Percentiles rank a stretch among this genome's conserved stretches.
phyloP scores from a whole-genome alignment of 2,329 filamentous ascomycete genomes.

The Chaetomium sp. region DNA sequence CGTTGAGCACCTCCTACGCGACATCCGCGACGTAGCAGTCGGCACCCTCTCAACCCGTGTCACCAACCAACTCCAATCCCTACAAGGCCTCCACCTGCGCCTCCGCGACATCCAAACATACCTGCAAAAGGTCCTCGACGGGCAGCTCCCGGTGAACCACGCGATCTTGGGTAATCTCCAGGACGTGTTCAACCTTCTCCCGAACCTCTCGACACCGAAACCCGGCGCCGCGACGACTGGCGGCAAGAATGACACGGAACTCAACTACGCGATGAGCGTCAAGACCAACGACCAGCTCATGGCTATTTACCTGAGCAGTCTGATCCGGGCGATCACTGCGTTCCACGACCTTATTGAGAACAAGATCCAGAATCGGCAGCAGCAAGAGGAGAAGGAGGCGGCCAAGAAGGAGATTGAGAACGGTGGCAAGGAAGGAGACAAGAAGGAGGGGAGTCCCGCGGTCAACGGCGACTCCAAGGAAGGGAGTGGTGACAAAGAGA shows the following conservation, averaged over 20 bases:
- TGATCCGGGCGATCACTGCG: constrained; percentile 95
- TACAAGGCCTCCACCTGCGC: constrained; percentile 90
- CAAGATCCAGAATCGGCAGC: constrained; percentile 98
- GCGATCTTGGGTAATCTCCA: constrained; percentile 97
- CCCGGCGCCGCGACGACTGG: constrained; percentile 51
- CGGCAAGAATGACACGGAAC: constrained; percentile 64
- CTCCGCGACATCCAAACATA: constrained; percentile 94
- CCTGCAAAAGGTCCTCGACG: constrained; percentile 90
- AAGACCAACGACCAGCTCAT: constrained; percentile 99
- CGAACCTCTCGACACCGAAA: constrained; percentile 84
- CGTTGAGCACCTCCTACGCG: constrained; percentile 92
- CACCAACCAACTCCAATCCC: constrained; percentile 93
- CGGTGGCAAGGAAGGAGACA: constrained; percentile 50
- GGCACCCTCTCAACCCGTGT: constrained; percentile 94
- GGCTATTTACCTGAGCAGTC: constrained; percentile 92
- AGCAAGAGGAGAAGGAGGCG: constrained; percentile 88
- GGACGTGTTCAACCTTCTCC: constrained; percentile 96
- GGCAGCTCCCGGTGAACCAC: constrained; percentile 91
- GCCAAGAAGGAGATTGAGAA: constrained; percentile 66
- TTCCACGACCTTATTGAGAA: constrained; percentile 99
- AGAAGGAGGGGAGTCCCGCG: constrained; percentile 43
- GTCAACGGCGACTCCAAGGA: constrained; percentile 42
- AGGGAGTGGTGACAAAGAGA: constrained; percentile 32
- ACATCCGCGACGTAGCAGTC: constrained; percentile 96
- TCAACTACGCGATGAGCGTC: constrained; percentile 94